A percentile compares a stretch with the other conserved stretches of the same genome.
phyloP scores from a whole-genome alignment of 345 rosid species.

The Lenwebbia sp. region DNA sequence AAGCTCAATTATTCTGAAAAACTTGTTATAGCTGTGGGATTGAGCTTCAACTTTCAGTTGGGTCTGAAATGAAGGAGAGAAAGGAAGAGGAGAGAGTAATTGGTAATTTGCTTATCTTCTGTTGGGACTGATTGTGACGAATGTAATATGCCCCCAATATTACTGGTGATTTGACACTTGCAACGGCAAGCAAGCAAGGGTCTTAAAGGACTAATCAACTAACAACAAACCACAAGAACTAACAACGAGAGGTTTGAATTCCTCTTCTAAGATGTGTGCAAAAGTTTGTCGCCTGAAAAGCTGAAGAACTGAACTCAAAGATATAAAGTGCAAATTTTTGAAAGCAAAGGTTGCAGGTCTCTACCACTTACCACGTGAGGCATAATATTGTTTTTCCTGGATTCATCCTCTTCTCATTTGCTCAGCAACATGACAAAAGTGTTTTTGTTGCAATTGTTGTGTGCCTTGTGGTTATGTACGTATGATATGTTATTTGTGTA shows the following conservation, averaged over 20 bases:
- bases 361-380: background rate
- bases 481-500: conserved; percentile 11
- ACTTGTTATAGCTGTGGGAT: background rate
- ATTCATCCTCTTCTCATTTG: background rate
- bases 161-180: background rate
- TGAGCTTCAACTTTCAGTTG: background rate
- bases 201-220: background rate
- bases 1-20: background rate
- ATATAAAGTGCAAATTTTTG: background rate
- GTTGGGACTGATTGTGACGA: background rate
- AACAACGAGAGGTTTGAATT: background rate
- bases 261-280: background rate
- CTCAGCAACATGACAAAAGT: background rate
- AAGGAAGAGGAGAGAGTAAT: background rate
- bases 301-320: background rate
- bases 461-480: background rate
- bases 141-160: background rate
- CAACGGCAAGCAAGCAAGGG: background rate
- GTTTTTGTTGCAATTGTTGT: background rate
- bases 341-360: background rate
- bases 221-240: background rate
- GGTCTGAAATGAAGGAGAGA: background rate
- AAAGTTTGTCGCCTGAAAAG: background rate
- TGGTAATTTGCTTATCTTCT: background rate
- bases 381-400: background rate